phyloP scores from a whole-genome alignment of 139 green algal species.

The Picochlorum sp. region DNA sequence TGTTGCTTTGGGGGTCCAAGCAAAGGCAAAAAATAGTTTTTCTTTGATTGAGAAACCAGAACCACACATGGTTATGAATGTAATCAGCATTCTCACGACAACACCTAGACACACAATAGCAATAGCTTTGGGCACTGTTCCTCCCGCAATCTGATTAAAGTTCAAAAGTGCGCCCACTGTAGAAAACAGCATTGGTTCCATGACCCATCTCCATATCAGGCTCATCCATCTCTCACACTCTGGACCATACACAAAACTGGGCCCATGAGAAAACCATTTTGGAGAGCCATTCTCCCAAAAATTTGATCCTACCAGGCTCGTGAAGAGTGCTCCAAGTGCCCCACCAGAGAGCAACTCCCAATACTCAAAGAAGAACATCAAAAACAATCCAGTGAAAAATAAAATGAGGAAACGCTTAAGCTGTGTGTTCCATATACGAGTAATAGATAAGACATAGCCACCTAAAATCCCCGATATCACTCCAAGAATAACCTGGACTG shows the following conservation, averaged over 20 bases:
- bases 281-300: conserved; percentile 49
- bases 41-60: conserved; percentile 49
- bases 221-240: conserved; percentile 31
- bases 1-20: conserved; percentile 79
- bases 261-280: conserved; percentile 20
- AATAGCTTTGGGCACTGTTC: conserved; percentile 49
- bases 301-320: conserved; percentile 47
- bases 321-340: conserved; percentile 53
- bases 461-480: conserved; percentile 43
- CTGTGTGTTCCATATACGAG: conserved; percentile 47
- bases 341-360: conserved; percentile 56
- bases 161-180: conserved; percentile 64
- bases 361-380: conserved; percentile 67
- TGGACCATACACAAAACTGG: conserved; percentile 25
- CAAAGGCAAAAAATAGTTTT: conserved; percentile 59
- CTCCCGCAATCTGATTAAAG: conserved; percentile 31
- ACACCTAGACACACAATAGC: conserved; percentile 47
- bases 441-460: conserved; percentile 37
- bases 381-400: conserved; percentile 36
- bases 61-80: conserved; percentile 40
- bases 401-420: conserved; percentile 46
- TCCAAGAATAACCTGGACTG: conserved; percentile 47
- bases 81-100: conserved; percentile 40
- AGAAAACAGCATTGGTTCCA: conserved; percentile 71
- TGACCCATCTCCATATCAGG: conserved; percentile 33